Evolutionary conservation across 1,284 basidiomycete genomes (phyloP), one percentile per base, ranked within the genome.

Genomic region (Mycena sp.): DNA sequence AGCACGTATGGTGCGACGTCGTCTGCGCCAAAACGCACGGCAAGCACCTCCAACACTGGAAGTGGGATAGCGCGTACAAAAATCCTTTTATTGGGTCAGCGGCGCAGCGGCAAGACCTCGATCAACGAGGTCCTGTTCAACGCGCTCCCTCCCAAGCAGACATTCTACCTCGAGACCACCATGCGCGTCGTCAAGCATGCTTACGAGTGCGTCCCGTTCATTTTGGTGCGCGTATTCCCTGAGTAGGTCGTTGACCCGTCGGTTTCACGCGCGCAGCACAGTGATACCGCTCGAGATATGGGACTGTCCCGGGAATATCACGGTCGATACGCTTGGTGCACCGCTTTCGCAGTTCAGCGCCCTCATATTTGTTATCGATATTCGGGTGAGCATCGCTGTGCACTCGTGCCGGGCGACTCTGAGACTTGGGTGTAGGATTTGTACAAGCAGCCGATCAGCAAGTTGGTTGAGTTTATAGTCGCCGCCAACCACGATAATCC

Each of bases 351-450:
- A 90, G 30, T 95, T 96, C 72, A 85, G 91, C 0, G 88, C 90
- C 0, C 83, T 99, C 68, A 88, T 99, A 37, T 99, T 96, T 72
- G 95, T 99, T n/a, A 93, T 99, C 71, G 97, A 99, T 73, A 96
- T 98, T 63, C 93, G 96, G 77, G 94, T 94, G 70, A 68, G 86
- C 76, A 40, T 37, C 54, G 32, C 41, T 63, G 10, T 37, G 61
- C 49, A 50, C 30, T 37, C 50, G 41, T 38, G 25, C 6, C 21
- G n/a, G 32, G 17, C 41, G 25, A 57, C 30, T 32, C 49, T 54
- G 30, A 48, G 53, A 19, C 51, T 58, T 21, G 37, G 51, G 44
- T 38, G 19, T 68, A 90, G 88, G 88, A 90, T 70, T 75, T 87
- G 21, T 91, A 90, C 73, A 88, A 88, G 69, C 85, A 94, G 67